Percentiles rank a stretch among this genome's conserved stretches.
phyloP scores from a whole-genome alignment of 305 asterid genomes.

The Fraxinus ornus region DNA sequence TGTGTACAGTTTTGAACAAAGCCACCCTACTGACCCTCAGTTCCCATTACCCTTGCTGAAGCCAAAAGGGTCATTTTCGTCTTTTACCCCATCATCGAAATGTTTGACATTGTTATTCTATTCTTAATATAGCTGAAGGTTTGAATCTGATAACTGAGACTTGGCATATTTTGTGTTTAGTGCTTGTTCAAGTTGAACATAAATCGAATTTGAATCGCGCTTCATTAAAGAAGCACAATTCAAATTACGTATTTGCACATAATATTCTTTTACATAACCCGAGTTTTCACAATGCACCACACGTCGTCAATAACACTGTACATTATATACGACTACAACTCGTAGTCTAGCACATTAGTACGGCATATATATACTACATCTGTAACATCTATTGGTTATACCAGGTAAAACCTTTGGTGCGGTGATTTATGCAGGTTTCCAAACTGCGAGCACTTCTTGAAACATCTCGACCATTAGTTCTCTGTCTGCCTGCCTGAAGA shows the following conservation, averaged over 20 bases:
- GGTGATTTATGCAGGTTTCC: conserved; percentile 66
- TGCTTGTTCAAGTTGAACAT: not conserved
- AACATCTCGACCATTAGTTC: conserved; percentile 89
- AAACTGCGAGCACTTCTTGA: conserved; percentile 78
- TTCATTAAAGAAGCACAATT: not conserved
- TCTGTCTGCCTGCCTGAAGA: conserved; percentile 77
- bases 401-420: not conserved
- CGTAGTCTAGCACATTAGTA: not conserved
- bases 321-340: not conserved
- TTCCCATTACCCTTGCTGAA: not conserved
- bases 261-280: not conserved
- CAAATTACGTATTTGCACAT: not conserved
- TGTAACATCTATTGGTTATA: not conserved
- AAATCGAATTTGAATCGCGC: not conserved
- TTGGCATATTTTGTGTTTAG: not conserved
- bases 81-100: not conserved
- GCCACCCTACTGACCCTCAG: not conserved
- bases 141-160: not conserved
- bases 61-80: not conserved
- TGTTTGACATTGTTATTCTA: not conserved
- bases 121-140: not conserved
- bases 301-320: not conserved
- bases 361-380: not conserved
- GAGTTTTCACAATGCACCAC: too few species aligned
- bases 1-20: conserved; percentile 48